These are phyloP conservation scores for Yueomyces sp. DNA, from an alignment of 805 yeast species.

Conservation along the genomic window DNA sequence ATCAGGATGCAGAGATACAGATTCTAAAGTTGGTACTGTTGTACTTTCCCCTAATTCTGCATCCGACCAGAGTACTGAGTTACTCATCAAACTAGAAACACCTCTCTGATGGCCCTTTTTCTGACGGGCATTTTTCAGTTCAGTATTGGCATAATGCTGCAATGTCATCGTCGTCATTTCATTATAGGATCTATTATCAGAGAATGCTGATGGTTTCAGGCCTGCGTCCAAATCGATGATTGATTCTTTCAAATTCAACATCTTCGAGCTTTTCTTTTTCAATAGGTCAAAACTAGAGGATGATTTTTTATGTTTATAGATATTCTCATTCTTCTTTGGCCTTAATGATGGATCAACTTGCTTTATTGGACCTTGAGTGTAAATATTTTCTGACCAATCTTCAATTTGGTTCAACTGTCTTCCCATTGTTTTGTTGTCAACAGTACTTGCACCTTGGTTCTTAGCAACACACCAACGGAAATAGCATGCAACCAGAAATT, in stretches of 20 bases:
- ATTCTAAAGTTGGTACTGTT: constrained; percentile 34
- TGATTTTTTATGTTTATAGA: constrained; percentile 9
- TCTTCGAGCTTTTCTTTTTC: constrained; percentile 26
- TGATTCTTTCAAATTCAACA: constrained; percentile 8
- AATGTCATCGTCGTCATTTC: constrained; percentile 48
- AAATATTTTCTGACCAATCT: constrained; percentile 67
- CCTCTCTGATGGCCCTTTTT: constrained; percentile 3
- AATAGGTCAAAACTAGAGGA: constrained; percentile 23
- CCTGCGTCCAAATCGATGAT: constrained; percentile 3
- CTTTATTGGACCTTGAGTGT: constrained; percentile 36
- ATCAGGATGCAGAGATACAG: constrained; percentile 55
- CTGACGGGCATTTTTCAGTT: constrained; percentile 10
- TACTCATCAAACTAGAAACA: constrained; percentile 5
- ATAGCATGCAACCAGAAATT: constrained; percentile 78
- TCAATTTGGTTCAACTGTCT: constrained; percentile 60
- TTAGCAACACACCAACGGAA: constrained; percentile 75
- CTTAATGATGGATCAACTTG: constrained; percentile 39
- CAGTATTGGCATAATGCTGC: constrained; percentile 29
- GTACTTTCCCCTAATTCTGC: constrained; percentile 3
- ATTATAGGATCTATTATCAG: constrained; percentile 6
- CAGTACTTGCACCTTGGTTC: constrained; percentile 63
- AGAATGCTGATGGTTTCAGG: neutral
- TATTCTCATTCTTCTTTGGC: constrained; percentile 28
- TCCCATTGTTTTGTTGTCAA: constrained; percentile 46
- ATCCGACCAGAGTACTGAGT: constrained; percentile 1